Evolutionary conservation across 768 basidiomycete genomes (phyloP).

Genomic region (Tylopilus rubrobrunneus): DNA sequence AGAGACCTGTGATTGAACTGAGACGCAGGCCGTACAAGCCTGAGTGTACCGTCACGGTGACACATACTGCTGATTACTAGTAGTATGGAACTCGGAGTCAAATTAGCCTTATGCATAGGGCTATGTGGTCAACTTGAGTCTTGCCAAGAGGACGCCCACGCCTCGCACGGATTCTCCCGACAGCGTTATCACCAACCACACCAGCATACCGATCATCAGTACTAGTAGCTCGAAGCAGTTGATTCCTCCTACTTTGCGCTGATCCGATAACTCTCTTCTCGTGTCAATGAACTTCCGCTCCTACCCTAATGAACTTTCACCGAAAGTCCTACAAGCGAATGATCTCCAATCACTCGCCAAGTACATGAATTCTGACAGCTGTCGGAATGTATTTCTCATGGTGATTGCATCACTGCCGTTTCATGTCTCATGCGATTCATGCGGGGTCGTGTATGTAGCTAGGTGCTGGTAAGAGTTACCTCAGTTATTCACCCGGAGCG

Average conservation of each 20-base stretch:
- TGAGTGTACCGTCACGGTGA: too few species aligned
- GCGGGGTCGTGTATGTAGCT: constrained; percentile 37
- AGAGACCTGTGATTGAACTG: too few species aligned
- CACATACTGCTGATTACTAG: not conserved
- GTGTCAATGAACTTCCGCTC: constrained; percentile 13
- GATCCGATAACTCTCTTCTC: not conserved
- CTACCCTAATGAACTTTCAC: constrained; percentile 2
- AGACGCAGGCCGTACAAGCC: too few species aligned
- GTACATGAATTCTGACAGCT: constrained; percentile 65
- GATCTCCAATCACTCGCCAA: constrained; percentile 51
- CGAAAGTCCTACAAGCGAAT: constrained; percentile 29
- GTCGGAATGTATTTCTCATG: constrained; percentile 72
- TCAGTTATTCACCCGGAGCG: not conserved
- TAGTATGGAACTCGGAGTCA: too few species aligned
- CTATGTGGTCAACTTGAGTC: too few species aligned
- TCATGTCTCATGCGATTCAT: constrained; percentile 3
- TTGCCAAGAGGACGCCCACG: not conserved
- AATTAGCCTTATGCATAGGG: too few species aligned
- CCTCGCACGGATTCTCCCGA: not conserved
- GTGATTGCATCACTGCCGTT: constrained; percentile 33
- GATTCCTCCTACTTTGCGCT: not conserved
- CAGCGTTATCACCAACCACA: not conserved
- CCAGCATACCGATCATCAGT: not conserved
- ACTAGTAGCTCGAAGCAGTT: not conserved
- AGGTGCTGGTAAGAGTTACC: constrained; percentile 54